Evolutionary conservation across 192 early-diverging fungal species (phyloP).

Genomic region (Gonapodya prolifera): DNA sequence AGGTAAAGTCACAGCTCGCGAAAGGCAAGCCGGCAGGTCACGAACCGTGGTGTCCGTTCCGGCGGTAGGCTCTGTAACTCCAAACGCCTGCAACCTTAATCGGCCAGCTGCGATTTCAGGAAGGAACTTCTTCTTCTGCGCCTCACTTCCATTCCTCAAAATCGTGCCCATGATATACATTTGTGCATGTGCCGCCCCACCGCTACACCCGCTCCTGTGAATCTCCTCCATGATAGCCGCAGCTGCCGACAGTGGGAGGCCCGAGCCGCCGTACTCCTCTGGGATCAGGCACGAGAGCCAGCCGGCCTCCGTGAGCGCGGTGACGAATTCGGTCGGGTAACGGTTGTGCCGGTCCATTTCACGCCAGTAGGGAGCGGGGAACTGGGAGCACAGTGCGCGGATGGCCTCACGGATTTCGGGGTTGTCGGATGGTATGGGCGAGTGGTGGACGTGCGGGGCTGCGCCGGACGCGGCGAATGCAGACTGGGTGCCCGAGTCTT

Average conservation of each 20-base stretch:
- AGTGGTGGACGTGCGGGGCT: not conserved
- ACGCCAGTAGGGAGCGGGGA: not conserved
- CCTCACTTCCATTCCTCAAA: not conserved
- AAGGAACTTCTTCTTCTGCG: not conserved
- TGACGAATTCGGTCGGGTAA: slow-evolving; percentile 1
- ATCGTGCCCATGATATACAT: not conserved
- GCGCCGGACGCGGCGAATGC: not conserved
- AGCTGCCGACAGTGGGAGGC: not conserved
- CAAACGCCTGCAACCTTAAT: not conserved
- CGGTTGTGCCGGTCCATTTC: not conserved
- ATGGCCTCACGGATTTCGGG: not conserved
- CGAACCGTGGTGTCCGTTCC: not conserved
- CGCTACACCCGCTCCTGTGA: not conserved
- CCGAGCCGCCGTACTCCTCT: not conserved
- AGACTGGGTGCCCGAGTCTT: not conserved
- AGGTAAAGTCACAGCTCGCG: too few relatives aligned
- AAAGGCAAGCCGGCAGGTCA: not conserved
- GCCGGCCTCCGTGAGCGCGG: not conserved
- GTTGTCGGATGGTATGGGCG: not conserved
- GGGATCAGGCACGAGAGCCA: not conserved
- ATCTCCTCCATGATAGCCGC: not conserved
- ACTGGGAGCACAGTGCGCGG: not conserved
- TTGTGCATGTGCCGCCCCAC: not conserved
- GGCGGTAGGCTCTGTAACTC: not conserved
- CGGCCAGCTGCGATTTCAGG: not conserved